phyloP scores from a whole-genome alignment of 192 early-diverging fungal species.

The Funneliformis mosseae region DNA sequence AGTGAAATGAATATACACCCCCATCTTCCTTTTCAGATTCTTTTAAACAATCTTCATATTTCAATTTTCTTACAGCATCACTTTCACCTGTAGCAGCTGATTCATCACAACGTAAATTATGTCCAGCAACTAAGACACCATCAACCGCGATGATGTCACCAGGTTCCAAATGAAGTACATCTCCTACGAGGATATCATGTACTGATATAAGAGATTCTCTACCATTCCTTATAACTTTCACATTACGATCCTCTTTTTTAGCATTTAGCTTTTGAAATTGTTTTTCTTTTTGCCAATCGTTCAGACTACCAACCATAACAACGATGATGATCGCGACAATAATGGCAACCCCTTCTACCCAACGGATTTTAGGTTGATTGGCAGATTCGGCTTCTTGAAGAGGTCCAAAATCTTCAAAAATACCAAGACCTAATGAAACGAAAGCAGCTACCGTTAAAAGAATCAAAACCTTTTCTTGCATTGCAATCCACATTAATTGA shows the following conservation, averaged over 20 bases:
- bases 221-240: slow-evolving; percentile 71
- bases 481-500: slow-evolving; percentile 76
- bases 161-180: slow-evolving; percentile 83
- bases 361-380: slow-evolving; percentile 62
- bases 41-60: slow-evolving; percentile 50
- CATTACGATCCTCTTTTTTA: slow-evolving; percentile 81
- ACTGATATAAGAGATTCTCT: slow-evolving; percentile 69
- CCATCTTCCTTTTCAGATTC: slow-evolving; percentile 39
- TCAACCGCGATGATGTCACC: slow-evolving; percentile 95
- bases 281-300: slow-evolving; percentile 85
- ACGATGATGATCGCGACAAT: slow-evolving; percentile 81
- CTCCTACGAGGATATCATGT: slow-evolving; percentile 86
- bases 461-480: slow-evolving; percentile 84
- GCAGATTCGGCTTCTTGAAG: slow-evolving; percentile 46
- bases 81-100: slow-evolving; percentile 93
- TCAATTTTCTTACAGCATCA: slow-evolving; percentile 83
- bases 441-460: slow-evolving; percentile 75
- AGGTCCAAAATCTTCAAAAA: slow-evolving; percentile 75
- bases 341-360: slow-evolving; percentile 88
- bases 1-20: slow-evolving; percentile 34
- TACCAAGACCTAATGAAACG: slow-evolving; percentile 75
- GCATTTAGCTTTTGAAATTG: slow-evolving; percentile 86
- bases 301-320: slow-evolving; percentile 73
- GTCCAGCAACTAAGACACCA: slow-evolving; percentile 79
- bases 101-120: slow-evolving; percentile 89